Evolutionary conservation across 2,329 filamentous ascomycete species (phyloP).

Genomic region (Phialocephala subalpina): DNA sequence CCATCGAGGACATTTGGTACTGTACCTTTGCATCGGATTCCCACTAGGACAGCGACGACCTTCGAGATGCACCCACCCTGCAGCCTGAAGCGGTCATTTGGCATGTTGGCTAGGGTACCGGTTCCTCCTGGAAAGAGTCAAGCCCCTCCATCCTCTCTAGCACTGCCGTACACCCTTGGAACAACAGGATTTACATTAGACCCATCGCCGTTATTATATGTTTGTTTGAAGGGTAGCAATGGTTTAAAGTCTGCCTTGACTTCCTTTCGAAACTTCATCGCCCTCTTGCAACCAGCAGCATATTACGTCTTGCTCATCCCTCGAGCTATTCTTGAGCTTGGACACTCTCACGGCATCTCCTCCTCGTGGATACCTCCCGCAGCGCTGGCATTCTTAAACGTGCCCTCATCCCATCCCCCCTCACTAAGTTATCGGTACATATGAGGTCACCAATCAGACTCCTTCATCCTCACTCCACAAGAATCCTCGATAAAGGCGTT

Average conservation of each 20-base stretch:
- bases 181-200: conserved; percentile 25
- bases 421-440: conserved; percentile 21
- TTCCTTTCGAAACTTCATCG: conserved; percentile 26
- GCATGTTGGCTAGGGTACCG: conserved; percentile 19
- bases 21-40: conserved; percentile 28
- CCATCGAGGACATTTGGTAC: not conserved
- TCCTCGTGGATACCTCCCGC: conserved; percentile 16
- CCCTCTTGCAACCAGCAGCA: conserved; percentile 7
- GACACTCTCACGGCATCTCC: conserved; percentile 5
- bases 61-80: conserved; percentile 14
- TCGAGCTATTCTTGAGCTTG: conserved; percentile 17
- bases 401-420: conserved; percentile 20
- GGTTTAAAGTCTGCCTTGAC: conserved; percentile 31
- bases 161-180: conserved; percentile 29
- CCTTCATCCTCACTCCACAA: conserved; percentile 11
- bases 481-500: conserved; percentile 23
- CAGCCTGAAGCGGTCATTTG: conserved; percentile 23
- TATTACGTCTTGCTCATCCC: conserved; percentile 13
- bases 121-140: conserved; percentile 16
- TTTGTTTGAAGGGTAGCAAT: conserved; percentile 25
- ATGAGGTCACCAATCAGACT: conserved; percentile 34
- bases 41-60: conserved; percentile 15
- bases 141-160: conserved; percentile 21
- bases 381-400: conserved; percentile 16
- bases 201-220: conserved; percentile 22